Conservation (phyloP, 805 yeast species). For the Starmerella apicola region DNA sequence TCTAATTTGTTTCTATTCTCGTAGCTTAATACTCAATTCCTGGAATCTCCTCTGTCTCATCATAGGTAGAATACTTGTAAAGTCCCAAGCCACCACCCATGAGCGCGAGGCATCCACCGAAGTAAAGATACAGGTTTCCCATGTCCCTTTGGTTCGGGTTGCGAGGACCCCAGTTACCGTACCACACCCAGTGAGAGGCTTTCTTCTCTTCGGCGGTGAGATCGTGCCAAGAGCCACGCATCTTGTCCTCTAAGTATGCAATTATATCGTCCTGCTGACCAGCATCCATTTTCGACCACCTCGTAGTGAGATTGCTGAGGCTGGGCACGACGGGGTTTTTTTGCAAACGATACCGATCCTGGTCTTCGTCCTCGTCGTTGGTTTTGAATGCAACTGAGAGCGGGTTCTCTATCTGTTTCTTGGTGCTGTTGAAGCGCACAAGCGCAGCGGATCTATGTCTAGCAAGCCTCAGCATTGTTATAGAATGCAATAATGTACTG, state of each 20-base stretch:
- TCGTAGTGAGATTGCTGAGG: slow-evolving; percentile 21
- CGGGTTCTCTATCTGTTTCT: no score
- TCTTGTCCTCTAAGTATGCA: slow-evolving; percentile 27
- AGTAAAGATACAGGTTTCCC: slow-evolving; percentile 9
- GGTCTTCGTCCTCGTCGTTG: slow-evolving; percentile 23
- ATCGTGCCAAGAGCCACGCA: slow-evolving; percentile 28
- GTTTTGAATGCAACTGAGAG: slow-evolving; percentile 21
- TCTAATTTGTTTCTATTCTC: background rate
- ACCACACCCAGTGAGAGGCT: slow-evolving; percentile 27
- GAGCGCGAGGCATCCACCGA: slow-evolving; percentile 19
- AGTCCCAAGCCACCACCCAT: slow-evolving; percentile 20
- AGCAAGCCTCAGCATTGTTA: no score
- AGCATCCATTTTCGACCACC: slow-evolving; percentile 28
- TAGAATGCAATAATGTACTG: no score
- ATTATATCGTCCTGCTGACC: slow-evolving; percentile 30
- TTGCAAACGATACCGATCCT: slow-evolving; percentile 21
- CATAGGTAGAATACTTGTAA: slow-evolving; percentile 18
- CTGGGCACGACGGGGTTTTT: slow-evolving; percentile 27
- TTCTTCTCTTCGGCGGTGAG: slow-evolving; percentile 25
- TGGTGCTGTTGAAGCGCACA: slow-evolving; percentile 3
- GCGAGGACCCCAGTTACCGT: slow-evolving; percentile 31
- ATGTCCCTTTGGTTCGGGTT: slow-evolving; percentile 20
- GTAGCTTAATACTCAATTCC: slow-evolving; percentile 9
- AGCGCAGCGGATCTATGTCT: no score
- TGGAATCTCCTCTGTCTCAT: slow-evolving; percentile 3